Base-by-base conservation (phyloP, 768 basidiomycete genomes). In the Macrolepiota albuminosa region DNA sequence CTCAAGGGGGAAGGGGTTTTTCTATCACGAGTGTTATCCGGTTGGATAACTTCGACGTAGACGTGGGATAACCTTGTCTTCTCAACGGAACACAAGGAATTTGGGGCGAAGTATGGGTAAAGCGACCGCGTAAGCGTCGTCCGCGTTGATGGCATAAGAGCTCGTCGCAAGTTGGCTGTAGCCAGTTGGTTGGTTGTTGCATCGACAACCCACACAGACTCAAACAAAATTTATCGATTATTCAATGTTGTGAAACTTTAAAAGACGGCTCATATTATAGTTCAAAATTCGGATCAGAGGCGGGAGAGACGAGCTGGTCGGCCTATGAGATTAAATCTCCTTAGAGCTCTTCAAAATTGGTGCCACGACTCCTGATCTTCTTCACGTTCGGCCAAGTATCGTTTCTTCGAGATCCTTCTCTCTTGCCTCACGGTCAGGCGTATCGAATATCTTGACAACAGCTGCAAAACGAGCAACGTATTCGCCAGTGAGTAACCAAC, bases 371-470 rank as follows among this genome's bases (percentile, higher is more conserved):
- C 47, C 9, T 34, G 43, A 46, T 56, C 29, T 21, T 29, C 54
- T 21, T 43, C 54, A 33, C 10, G 29, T 43, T 54, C 29, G 54
- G 55, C 33, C 24, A 46, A 26, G 26, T 39, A 4, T 40, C 74
- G 71, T 63, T 74, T 76, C 70, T 70, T 75, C n/a, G 74, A 72
- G 54, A 71, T 74, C 37, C 75, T 70, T 56, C 76, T 75, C 26
- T 73, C 71, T 62, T 77, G 76, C 56, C 77, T 69, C 57, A 76
- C 72, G 11, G 76, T 73, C 14, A 78, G 74, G 16, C 77, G 73
- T 29, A 76, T 75, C 6, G 76, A 76, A 56, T 76, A 72, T 59
- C 72, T 71, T n/a, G 76, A 70, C 51, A 77, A 61, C 46, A 58
- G 67, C 76, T 77, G 40, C 14, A 42, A 31, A 37, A 43, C 8